Evolutionary conservation across 768 basidiomycete genomes (phyloP), one percentile per base, ranked within the genome.

Genomic region (Gymnopilus junonius): DNA sequence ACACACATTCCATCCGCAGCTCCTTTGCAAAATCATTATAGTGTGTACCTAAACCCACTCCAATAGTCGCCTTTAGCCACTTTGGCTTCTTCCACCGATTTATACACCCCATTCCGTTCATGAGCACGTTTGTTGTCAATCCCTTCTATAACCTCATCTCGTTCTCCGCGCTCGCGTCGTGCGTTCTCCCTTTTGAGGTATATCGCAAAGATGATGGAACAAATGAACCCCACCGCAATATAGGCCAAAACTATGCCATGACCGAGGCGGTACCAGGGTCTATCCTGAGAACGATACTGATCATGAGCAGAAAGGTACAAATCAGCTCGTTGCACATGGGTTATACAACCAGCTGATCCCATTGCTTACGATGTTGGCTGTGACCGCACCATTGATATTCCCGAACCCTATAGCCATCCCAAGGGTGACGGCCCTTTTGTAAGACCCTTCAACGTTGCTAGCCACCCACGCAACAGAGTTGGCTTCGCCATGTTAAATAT

Each of bases 41-140:
- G 67, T 1, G 80, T 83, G 75, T 91, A 91, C 62, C 86, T 80
- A 73, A 90, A 92, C n/a, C 90, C 88, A 69, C 89, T 91, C 90
- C 89, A 92, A 55, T 80, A 73, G 67, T 91, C 91, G 3, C 90
- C 90, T 68, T 89, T 91, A 43, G 83, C 83, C 23, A 73, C 77
- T 64, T 81, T 82, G 17, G 89, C 90, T 21, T 82, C 85, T 55
- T 85, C 80, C n/a, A 85, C 75, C 61, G 76, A 86, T 56, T 76
- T 74, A 65, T 79, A 88, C 29, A 67, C 75, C 3, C 89, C 89
- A 67, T 90, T 90, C 46, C 75, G 76, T 55, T 80, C 81, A 56
- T 82, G 67, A 2, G 79, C 84, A 17, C 63, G 62, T 63, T 78
- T 77, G 64, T 82, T 80, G 32, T 83, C 80, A 8, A 78, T 64